Base-by-base conservation (phyloP, 2,329 filamentous ascomycete species). In the Zasmidium citrigriseum region DNA sequence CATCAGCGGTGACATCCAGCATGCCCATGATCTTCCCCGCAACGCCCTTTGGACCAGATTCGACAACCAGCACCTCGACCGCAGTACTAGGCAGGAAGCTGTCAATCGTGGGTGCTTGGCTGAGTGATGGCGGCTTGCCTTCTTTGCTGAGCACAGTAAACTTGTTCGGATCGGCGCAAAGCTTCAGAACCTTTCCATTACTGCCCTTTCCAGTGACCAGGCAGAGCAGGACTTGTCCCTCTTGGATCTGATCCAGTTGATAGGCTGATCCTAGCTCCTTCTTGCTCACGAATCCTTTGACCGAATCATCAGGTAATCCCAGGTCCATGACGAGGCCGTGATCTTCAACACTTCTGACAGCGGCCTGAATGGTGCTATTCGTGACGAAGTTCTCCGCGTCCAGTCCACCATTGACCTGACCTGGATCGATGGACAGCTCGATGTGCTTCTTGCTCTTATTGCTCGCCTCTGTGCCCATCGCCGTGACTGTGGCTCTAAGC, bases 271-370 rank as follows among this genome's bases (percentile, higher is more conserved):
- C 89, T 18, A 97, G 78, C 71, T 97, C 92, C 70, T 89, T 91
- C 61, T 89, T 89, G 4, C 91, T 85, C 70, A 99, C 82, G 76
- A 99, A 99, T 2, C 90, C 95, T 63, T 87, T 88, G 53, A 93
- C 73, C 38, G 85, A 82, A 27, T 82, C 77, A 54, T 86, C 85
- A 34, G 86, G 81, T 5, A 98, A 79, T 18, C 91, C 91, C 38
- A 98, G 77, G 67, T 97, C 91, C 91, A 99, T 96, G 56, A 98
- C 85, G 58, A 95, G 83, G 61, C 95, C 95, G 70, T 96, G 93
- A 68, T 99, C 96, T 75, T 99, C 93, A n/a, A 96, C 89, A 74
- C 93, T 99, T 52, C 84, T 77, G 23, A 99, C 88, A 0, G 92
- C 89, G 1, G 92, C 93, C 82, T 98, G 96, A 20, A 98, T 79